Evolutionary conservation across 2,329 filamentous ascomycete species (phyloP).

Genomic region (Xylaria sp.): DNA sequence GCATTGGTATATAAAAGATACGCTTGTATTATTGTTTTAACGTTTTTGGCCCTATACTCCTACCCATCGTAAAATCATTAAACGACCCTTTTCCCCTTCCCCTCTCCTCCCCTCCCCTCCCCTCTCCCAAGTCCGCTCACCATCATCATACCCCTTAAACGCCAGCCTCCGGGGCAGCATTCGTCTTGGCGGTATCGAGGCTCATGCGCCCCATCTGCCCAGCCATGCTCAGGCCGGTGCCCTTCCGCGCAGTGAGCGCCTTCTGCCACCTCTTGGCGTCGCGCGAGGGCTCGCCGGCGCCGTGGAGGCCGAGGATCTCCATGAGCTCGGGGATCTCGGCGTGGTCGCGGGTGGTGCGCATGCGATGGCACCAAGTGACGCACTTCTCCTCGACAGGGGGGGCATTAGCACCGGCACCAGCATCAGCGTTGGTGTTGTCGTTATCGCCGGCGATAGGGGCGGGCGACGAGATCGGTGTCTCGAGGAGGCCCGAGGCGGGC

Average conservation of each 20-base stretch:
- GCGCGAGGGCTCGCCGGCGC: constrained; percentile 48
- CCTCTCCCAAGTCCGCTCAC: background rate
- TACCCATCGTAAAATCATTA: background rate
- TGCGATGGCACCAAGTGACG: constrained; percentile 83
- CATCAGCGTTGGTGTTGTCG: too few species aligned
- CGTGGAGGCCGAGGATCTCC: constrained; percentile 68
- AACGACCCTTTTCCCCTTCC: too few species aligned
- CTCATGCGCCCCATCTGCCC: constrained; percentile 59
- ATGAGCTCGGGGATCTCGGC: constrained; percentile 74
- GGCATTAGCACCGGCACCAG: constrained; percentile 13
- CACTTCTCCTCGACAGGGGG: constrained; percentile 64
- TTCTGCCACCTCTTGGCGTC: constrained; percentile 59
- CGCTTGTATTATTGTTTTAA: background rate
- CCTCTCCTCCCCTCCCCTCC: background rate
- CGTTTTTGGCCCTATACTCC: background rate
- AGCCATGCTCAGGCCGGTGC: constrained; percentile 63
- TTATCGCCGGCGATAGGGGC: too few species aligned
- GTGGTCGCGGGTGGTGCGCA: constrained; percentile 82
- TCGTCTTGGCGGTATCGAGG: constrained; percentile 41
- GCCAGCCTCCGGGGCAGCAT: background rate
- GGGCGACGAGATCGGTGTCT: constrained; percentile 58
- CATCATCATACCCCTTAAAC: background rate
- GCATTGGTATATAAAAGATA: background rate
- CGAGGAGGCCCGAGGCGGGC: constrained; percentile 53
- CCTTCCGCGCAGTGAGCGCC: constrained; percentile 61